phyloP scores from a whole-genome alignment of 139 green algal genomes.

The Trebouxia sp. region DNA sequence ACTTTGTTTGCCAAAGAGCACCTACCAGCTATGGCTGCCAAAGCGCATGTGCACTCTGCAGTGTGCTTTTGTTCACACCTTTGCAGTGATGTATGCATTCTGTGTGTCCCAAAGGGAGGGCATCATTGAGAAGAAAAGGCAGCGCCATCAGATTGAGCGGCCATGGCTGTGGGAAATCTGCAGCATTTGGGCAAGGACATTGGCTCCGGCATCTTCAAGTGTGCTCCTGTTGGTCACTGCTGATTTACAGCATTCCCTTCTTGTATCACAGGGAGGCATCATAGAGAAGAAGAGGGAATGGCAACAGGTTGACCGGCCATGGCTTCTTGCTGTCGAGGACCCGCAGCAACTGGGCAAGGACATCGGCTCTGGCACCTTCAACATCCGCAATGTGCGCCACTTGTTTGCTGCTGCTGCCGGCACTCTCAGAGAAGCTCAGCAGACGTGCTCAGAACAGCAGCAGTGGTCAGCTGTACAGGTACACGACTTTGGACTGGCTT shows the following conservation, averaged over 20 bases:
- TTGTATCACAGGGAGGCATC: slow-evolving; percentile 61
- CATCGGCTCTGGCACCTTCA: slow-evolving; percentile 51
- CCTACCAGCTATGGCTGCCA: no score
- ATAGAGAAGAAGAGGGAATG: slow-evolving; percentile 51
- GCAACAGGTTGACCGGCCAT: slow-evolving; percentile 33
- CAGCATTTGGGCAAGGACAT: no score
- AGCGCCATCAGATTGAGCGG: no score
- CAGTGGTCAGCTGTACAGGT: slow-evolving; percentile 6
- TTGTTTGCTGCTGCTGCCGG: slow-evolving; percentile 8
- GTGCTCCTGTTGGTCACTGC: slow-evolving; percentile 42
- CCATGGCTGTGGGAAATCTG: no score
- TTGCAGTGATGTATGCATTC: no score
- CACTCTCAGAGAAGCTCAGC: slow-evolving; percentile 15
- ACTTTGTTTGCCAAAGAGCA: no score
- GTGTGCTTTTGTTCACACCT: no score
- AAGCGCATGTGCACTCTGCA: no score
- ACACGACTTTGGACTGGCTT: not conserved
- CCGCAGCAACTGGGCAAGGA: slow-evolving; percentile 59
- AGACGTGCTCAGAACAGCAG: not conserved
- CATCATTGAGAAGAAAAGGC: no score
- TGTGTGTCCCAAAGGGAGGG: no score
- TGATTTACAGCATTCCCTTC: no score
- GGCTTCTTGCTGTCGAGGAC: slow-evolving; percentile 62
- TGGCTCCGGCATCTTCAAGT: no score
- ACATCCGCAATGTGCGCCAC: slow-evolving; percentile 37